Base-by-base conservation (phyloP, 495 filamentous ascomycete genomes). In the Cercophora sp. region DNA sequence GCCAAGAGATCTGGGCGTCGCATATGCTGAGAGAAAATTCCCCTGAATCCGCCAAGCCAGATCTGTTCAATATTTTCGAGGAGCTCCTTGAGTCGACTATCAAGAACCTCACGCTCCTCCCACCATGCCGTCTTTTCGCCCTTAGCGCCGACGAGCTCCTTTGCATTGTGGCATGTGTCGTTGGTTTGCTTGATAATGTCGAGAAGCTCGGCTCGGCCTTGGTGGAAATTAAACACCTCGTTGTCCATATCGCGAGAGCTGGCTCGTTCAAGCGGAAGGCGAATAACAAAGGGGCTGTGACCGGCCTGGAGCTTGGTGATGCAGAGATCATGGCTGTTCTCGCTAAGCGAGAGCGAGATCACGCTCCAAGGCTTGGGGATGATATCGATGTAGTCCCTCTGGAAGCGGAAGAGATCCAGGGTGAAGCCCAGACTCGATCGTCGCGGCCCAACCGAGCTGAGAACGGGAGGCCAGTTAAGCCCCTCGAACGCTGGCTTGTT, bases 1-100 rank as follows among this genome's bases (percentile, higher is more conserved):
- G 79, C 78, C 16, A 96, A 65, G 2, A 86, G 74, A 39, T 84
- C 76, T 4, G 76, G 66, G 25, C 83, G 74, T 23, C 78, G 76
- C 16, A 71, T 55, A 34, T 87, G 78, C 35, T 86, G 85, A 5
- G 88, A 91, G 64, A 98, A 94, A 0, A 98, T 84, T 18, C 91
- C 89, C 24, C 83, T 81, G 72, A 97, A 98, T 0, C 93, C 93
- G 34, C 92, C 92, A 19, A 98, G 83, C 93, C 93, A 98, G 31
- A 92, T 81, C 44, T 85, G 84, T 61, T 97, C 92, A 34, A 98
- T 89, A 51, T 87, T 92, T 22, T 82, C 72, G 20, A 97, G 76
- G 2, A 97, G 76, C 41, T 87, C 87, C 55, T 81, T 84, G 41
- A 98, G 70, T 3, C 87, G 84, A 13, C 72, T 65, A 65, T 98